Evolutionary conservation across 768 basidiomycete species (phyloP), one percentile per base, ranked within the genome.

Genomic region (Leccinellum luteum): DNA sequence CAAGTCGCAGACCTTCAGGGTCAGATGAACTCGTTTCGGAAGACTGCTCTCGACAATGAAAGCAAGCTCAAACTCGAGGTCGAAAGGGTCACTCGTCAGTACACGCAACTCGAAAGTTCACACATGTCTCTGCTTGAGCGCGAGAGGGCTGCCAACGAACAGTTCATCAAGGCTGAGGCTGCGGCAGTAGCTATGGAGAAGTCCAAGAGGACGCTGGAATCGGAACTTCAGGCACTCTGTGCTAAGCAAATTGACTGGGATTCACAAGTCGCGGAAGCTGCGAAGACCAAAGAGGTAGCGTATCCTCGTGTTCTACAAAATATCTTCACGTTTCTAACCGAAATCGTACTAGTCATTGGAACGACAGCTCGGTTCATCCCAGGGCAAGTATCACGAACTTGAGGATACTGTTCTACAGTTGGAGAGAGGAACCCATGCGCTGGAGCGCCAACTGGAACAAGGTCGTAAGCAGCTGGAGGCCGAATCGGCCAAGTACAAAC

Each of bases 401-500:
- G 96, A 99, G 72, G 96, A 98, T 67, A 82, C 87, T 0, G 82
- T 92, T 1, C 79, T 97, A 6, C 85, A 90, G 63, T 80, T 91
- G 51, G 90, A 98, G 71, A 81, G 91, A 30, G 94, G 94, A 56
- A 85, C 91, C 68, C 85, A 83, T 12, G 78, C 85, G 15, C 85
- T 87, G 60, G 81, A 85, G 49, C 82, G 88, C 5, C 89, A 94
- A 62, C 68, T 90, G 58, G 90, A 95, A 23, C 77, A 81, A 5
- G 72, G 81, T 54, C 82, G 83, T 44, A 87, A 87, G 63, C 89
- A 92, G 59, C 79, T 95, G 17, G 87, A 92, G 50, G 69, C 78
- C 2, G 94, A 99, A 70, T 77, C 79, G 1, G 71, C 83, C 3
- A 91, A 87, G 68, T 85, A 89, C 34, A 78, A 82, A 23, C 85